Conservation (phyloP, 2,329 filamentous ascomycete species). For the Clonostachys sp. region DNA sequence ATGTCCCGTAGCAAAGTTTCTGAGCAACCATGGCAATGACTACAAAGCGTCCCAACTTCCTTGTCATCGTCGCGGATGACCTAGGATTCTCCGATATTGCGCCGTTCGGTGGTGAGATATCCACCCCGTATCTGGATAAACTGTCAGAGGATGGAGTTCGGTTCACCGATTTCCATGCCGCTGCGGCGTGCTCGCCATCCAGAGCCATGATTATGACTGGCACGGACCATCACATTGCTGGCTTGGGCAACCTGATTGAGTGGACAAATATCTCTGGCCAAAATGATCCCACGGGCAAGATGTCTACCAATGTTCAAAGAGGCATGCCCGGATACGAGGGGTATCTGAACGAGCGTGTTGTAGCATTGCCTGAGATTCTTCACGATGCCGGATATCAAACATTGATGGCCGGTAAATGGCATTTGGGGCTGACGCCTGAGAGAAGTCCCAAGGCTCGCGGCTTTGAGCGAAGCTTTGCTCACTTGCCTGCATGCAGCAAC, state of each 20-base stretch:
- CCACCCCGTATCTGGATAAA: slow-evolving; percentile 50
- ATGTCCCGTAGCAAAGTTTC: too few species aligned
- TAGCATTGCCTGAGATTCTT: slow-evolving; percentile 17
- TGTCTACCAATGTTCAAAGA: slow-evolving; percentile 7
- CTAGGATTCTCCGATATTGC: slow-evolving; percentile 15
- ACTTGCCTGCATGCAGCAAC: slow-evolving; percentile 47
- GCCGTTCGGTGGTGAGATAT: slow-evolving; percentile 51
- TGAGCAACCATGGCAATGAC: background rate
- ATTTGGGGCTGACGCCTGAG: slow-evolving; percentile 44
- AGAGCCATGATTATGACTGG: slow-evolving; percentile 56
- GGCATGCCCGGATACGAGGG: slow-evolving; percentile 20
- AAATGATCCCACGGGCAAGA: slow-evolving; percentile 4
- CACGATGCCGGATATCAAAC: slow-evolving; percentile 21
- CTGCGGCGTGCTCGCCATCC: slow-evolving; percentile 53
- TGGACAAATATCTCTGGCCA: slow-evolving; percentile 10
- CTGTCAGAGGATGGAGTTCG: slow-evolving; percentile 41
- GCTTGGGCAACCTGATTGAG: slow-evolving; percentile 50
- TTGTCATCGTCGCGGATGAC: slow-evolving; percentile 18
- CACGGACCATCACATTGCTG: slow-evolving; percentile 50
- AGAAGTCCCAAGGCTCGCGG: slow-evolving; percentile 36
- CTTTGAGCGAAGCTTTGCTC: slow-evolving; percentile 48
- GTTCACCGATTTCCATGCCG: slow-evolving; percentile 54
- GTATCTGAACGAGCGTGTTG: slow-evolving; percentile 20
- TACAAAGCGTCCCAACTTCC: slow-evolving; percentile 17
- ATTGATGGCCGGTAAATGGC: slow-evolving; percentile 23